Evolutionary conservation across 2,329 filamentous ascomycete genomes (phyloP), one percentile per base, ranked within the genome.

Genomic region (Rhytidhysteron rufulum): DNA sequence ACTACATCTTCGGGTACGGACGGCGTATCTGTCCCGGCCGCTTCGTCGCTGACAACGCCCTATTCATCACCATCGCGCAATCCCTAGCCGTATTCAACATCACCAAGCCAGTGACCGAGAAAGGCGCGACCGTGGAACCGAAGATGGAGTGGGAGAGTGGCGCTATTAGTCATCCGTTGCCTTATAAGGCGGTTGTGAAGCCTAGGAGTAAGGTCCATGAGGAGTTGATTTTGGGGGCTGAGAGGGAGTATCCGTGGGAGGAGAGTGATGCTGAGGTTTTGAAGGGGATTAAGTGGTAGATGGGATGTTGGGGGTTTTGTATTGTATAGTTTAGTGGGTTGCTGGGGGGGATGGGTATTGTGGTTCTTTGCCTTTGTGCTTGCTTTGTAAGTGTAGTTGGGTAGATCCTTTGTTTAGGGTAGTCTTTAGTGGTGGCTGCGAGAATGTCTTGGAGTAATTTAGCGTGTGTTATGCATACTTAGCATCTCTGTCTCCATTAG

Each of bases 51-150:
- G 67, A 72, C n/a, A 56, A 56, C 4, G 58, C 63, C 0, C 21
- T 73, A 1, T 73, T 63, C 42, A 42, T 72, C 9, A 67, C 49
- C 13, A 62, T 71, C 16, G 70, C 65, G 0, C 71, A 71, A 21
- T 55, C 63, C 0, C 55, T 81, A 2, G 64, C 76, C 0, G 69
- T 68, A 0, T 78, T 79, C 36, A 52, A 64, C 4, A 58, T 77
- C 11, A 42, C 42, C 8, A 71, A 71, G 39, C 44, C 48, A 0
- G 40, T 67, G 5, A n/a, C n/a, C n/a, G 59, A 63, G 17, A 54
- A 67, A 4, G 73, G 68, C 0, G 58, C 51, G 15, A 58, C 62
- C 8, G 51, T 72, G 0, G 66, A 64, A 17, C 55, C 63, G 0
- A 50, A 57, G 16, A 31, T 67, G 0, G 52, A 62, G 21, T 70